Base-by-base conservation (phyloP, 768 basidiomycete species). In the Mycena albidolilacea region DNA sequence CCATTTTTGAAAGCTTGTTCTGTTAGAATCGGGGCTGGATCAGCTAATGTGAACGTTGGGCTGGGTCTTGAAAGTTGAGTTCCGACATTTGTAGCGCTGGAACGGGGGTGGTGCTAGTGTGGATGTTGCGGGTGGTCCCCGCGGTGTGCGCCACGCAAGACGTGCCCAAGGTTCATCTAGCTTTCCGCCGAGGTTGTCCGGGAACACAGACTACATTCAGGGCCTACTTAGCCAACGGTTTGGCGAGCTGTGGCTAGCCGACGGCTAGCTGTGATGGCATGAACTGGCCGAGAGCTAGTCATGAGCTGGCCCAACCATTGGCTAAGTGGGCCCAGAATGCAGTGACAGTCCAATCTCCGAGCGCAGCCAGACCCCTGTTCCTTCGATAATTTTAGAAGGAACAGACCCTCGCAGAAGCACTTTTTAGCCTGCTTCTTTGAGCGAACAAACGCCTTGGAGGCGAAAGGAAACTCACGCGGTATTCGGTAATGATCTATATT, bases 141-240 rank as follows among this genome's bases (percentile, higher is more conserved):
- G 52, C 52, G 52, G 23, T 54, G n/a, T 54, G 52, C 21, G 52
- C 52, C 52, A 30, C 52, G 52, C 52, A 54, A 54, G 52, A 54
- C 52, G 52, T 54, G 23, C 52, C 23, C 52, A 54, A 54, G 52
- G 21, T 23, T 54, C 52, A 54, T 30, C 23, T 54, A 54, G 23
- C 23, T 46, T 46, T 15, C 44, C 14, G 44, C 44, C 44, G 44
- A 46, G 44, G 44, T 46, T 46, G 44, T 46, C 44, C 44, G 44
- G 44, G 44, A 46, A 46, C 44, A n/a, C n/a, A n/a, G n/a, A n/a
- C n/a, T n/a, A n/a, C n/a, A n/a, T n/a, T n/a, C n/a, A n/a, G n/a
- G n/a, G n/a, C n/a, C n/a, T n/a, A n/a, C n/a, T n/a, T n/a, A n/a
- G n/a, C n/a, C n/a, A n/a, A n/a, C n/a, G n/a, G n/a, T n/a, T n/a